Conservation (phyloP, 169 alveolate species). For the Blepharisma undulans region DNA sequence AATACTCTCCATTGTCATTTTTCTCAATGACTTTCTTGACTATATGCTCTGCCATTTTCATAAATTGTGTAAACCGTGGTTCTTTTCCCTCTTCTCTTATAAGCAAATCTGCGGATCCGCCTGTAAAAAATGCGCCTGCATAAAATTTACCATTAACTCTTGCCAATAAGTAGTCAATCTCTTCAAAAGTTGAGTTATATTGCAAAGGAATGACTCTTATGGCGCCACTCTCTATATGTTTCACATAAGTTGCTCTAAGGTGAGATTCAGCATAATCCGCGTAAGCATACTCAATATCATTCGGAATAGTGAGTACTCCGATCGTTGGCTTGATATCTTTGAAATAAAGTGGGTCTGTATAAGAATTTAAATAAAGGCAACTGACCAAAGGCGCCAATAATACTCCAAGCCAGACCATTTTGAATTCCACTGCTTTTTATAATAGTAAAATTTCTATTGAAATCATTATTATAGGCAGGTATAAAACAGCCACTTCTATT, state of each 20-base stretch:
- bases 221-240: constrained; percentile 65
- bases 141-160: constrained; percentile 63
- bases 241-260: constrained; percentile 69
- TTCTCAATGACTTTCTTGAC: constrained; percentile 34
- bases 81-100: background rate
- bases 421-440: background rate
- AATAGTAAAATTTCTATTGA: background rate
- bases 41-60: background rate
- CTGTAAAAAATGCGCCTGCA: constrained; percentile 66
- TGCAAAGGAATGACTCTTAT: constrained; percentile 69
- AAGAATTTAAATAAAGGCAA: background rate
- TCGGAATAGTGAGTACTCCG: constrained; percentile 25
- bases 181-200: constrained; percentile 42
- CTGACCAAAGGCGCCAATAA: background rate
- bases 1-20: constrained; percentile 54
- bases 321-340: background rate
- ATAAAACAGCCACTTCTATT: background rate
- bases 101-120: constrained; percentile 52
- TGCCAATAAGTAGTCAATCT: constrained; percentile 29
- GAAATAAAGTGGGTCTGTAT: background rate
- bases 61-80: background rate
- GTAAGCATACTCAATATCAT: background rate
- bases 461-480: too few species aligned
- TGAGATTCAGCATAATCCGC: constrained; percentile 26
- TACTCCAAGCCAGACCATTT: background rate